Evolutionary conservation across 257 asterid genomes (phyloP).

Genomic region (Solanum arcanum): DNA sequence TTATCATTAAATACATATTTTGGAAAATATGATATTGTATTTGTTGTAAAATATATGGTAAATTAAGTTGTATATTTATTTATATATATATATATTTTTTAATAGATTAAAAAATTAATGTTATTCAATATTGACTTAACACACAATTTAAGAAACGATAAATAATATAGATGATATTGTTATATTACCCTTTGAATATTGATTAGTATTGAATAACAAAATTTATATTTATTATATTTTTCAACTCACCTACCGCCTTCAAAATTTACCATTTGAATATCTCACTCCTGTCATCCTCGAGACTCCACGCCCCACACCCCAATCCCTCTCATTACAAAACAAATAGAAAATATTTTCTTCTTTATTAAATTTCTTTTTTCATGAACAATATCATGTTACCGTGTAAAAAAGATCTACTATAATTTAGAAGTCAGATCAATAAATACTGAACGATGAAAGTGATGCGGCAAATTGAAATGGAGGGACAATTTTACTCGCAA

Average conservation of each 20-base stretch:
- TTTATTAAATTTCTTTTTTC: neutral
- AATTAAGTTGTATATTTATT: no score
- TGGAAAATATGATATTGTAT: no score
- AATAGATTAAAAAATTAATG: no score
- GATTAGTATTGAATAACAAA: no score
- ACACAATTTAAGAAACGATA: no score
- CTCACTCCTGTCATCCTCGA: neutral
- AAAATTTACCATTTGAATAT: neutral
- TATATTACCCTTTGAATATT: no score
- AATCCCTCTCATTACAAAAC: neutral
- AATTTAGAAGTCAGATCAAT: no score
- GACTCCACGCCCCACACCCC: neutral
- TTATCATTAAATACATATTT: no score
- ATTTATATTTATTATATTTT: no score
- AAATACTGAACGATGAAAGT: neutral
- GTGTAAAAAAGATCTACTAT: neutral
- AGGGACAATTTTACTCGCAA: neutral
- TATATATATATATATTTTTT: no score
- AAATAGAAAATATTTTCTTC: no score
- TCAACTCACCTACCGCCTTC: neutral
- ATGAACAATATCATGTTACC: neutral
- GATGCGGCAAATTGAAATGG: neutral
- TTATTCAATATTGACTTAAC: neutral
- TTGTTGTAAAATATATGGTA: neutral
- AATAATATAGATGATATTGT: neutral